Evolutionary conservation across 2,329 filamentous ascomycete species (phyloP), one percentile per base, ranked within the genome.

Genomic region (Lasiodiplodia sp.): DNA sequence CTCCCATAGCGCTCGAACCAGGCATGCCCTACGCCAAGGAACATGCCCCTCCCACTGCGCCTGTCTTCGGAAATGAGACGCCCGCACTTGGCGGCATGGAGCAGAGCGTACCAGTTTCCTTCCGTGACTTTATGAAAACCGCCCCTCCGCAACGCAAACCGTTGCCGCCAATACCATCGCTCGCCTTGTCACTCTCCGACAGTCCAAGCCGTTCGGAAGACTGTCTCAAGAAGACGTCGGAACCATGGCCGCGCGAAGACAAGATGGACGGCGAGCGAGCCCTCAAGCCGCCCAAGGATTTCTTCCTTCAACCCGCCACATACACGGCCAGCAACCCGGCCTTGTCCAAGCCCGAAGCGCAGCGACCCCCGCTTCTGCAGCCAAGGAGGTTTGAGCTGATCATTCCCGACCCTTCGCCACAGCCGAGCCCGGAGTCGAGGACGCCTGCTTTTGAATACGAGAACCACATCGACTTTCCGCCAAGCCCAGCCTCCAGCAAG

Each of bases 371-470:
- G 10, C 47, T 34, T 23, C 23, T 62, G 28, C 56, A 63, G 47
- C 57, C 66, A 34, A 68, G 56, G 16, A 44, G 18, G 12, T 68
- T 68, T 44, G 56, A 21, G 1, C 25, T 47, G 4, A 47, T 68
- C 16, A 34, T 68, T 37, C 56, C 56, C 18, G 66, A 68, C 18
- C 21, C 66, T 16, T 60, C 56, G 21, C 49, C 37, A 10, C 56
- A 62, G 7, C 34, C 47, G 8, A 63, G 49, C 28, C 57, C 56
- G 10, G 34, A n/a, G 3, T 11, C 37, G 21, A 14, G 40, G 47
- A 67, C 55, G 25, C 53, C 56, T 21, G 44, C 66, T 16, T 68
- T 68, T 37, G 66, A 68, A 25, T 68, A 68, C 25, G 66, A 68
- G 8, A 16, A 23, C 10, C 44, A 47, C 5, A 52, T 68, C n/a